Conservation (phyloP, 2,329 filamentous ascomycete genomes). For the Cadophora gregata region DNA sequence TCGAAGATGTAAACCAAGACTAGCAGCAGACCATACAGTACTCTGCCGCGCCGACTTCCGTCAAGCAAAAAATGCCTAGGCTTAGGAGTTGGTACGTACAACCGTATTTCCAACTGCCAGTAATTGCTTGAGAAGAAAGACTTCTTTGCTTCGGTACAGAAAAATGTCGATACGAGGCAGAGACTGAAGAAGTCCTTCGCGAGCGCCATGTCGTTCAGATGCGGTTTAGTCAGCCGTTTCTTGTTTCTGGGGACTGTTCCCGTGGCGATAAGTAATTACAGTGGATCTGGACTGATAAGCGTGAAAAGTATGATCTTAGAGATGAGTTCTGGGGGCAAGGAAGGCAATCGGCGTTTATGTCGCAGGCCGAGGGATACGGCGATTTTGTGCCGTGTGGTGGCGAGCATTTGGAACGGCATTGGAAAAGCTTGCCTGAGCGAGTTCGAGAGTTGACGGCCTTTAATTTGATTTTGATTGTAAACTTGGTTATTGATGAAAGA, state of each 20-base stretch:
- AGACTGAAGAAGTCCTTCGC: background rate
- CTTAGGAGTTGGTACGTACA: background rate
- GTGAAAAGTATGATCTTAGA: background rate
- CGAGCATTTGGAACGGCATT: background rate
- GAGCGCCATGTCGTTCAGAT: background rate
- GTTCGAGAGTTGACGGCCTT: background rate
- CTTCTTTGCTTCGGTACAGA: background rate
- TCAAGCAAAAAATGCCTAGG: background rate
- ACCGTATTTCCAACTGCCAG: background rate
- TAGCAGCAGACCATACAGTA: background rate
- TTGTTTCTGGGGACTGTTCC: background rate
- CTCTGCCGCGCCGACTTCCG: background rate
- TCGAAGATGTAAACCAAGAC: background rate
- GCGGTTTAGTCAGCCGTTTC: background rate
- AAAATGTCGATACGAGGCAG: background rate
- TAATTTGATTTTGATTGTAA: too few relatives aligned
- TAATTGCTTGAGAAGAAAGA: background rate
- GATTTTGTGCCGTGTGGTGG: background rate
- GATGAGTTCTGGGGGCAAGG: background rate
- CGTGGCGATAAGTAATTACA: background rate
- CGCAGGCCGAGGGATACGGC: background rate
- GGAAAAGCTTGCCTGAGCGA: background rate
- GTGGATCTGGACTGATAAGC: background rate
- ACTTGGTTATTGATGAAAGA: too few relatives aligned
- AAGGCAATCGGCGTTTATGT: background rate